A percentile compares a stretch with the other conserved stretches of the same genome.
Conservation (phyloP, 106 monocot species). For the Phalaenopsis equestris region DNA sequence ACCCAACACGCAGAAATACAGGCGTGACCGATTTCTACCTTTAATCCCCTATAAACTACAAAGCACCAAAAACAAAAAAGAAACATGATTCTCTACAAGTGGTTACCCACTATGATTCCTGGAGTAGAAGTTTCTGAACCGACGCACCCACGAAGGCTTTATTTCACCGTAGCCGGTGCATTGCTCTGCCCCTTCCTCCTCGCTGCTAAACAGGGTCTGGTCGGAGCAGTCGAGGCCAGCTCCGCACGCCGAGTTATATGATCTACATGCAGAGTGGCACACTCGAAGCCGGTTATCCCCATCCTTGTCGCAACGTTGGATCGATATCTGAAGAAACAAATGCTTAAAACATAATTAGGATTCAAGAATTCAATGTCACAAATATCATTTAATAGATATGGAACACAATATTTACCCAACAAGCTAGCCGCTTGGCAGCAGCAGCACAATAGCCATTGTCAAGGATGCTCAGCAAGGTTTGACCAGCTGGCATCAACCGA, state of each 20-base stretch:
- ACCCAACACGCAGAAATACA: too few species aligned
- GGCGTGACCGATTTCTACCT: background rate
- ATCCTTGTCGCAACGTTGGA: conserved; percentile 87
- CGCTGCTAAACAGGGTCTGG: conserved; percentile 86
- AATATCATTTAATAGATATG: background rate
- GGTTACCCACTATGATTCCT: background rate
- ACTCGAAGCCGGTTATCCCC: conserved; percentile 95
- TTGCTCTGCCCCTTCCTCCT: conserved; percentile 78
- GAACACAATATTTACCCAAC: conserved; percentile 66
- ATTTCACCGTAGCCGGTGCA: conserved; percentile 90
- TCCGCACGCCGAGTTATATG: conserved; percentile 82
- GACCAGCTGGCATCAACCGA: conserved; percentile 70
- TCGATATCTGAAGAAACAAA: conserved; percentile 65
- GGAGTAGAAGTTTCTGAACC: conserved; percentile 40
- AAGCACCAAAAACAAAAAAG: background rate
- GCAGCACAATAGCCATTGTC: conserved; percentile 73
- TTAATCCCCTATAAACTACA: background rate
- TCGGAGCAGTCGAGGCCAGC: conserved; percentile 93
- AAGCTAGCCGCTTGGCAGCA: conserved; percentile 91
- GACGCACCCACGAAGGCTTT: conserved; percentile 63
- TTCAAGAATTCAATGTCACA: background rate
- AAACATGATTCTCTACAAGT: background rate
- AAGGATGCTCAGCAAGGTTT: conserved; percentile 57
- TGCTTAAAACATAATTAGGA: background rate
- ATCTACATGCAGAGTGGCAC: conserved; percentile 86